Conservation (phyloP, 176 grass and related monocot genomes). For the barley (Hordeum vulgare) region DNA sequence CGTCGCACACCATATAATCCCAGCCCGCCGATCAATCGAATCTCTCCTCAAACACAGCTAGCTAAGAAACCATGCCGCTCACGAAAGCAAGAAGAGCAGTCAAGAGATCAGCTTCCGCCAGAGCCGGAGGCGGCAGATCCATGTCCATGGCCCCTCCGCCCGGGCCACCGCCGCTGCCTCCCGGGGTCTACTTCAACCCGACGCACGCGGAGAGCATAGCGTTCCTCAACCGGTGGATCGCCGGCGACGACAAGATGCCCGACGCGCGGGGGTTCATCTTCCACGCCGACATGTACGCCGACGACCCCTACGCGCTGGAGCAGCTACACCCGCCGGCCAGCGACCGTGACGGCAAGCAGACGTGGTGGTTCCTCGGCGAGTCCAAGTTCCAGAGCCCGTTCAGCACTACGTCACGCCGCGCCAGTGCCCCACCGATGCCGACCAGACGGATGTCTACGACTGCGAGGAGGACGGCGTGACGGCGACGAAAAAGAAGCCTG, state of each 20-base stretch:
- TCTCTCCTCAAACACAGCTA: not conserved
- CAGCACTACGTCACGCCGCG: conserved; percentile 14
- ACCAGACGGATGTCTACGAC: not conserved
- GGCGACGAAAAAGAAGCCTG: not conserved
- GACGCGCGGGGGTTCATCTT: not conserved
- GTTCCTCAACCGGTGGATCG: not conserved
- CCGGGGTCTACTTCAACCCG: conserved; percentile 25
- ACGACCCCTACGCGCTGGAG: not conserved
- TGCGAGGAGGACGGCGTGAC: not conserved
- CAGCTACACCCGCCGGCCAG: not conserved
- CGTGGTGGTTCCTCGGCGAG: conserved; percentile 3
- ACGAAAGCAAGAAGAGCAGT: not conserved
- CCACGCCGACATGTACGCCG: not conserved
- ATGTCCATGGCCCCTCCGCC: not conserved
- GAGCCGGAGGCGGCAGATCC: not conserved
- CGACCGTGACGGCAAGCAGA: not conserved
- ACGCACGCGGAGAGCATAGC: not conserved
- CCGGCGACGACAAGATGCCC: not conserved
- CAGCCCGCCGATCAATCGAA: too few relatives aligned
- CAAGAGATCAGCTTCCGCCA: not conserved
- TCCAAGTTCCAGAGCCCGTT: not conserved
- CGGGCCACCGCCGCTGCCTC: not conserved
- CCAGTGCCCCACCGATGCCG: not conserved
- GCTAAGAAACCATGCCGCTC: not conserved
- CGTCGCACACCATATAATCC: too few relatives aligned